These are phyloP conservation scores for Exobasidium rhododendri DNA, from an alignment of 1,284 basidiomycete genomes.

Conservation along the genomic window DNA sequence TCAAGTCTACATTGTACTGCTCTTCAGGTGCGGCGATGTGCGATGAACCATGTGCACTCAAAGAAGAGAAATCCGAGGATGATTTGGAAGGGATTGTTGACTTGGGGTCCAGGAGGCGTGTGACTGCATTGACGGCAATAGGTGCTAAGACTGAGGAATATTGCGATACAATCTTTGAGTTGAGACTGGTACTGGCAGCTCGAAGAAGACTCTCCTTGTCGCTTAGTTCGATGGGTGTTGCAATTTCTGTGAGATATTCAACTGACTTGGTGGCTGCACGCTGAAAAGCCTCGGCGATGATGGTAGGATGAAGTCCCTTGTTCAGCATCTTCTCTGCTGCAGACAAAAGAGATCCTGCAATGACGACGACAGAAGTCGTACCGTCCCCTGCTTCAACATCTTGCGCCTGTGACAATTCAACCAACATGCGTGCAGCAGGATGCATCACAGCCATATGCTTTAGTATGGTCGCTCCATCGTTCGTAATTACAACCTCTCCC, in stretches of 20 bases:
- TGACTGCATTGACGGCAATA: conserved; percentile 92
- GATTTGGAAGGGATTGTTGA: conserved; percentile 18
- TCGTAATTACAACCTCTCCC: conserved; percentile 96
- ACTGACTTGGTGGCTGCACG: conserved; percentile 88
- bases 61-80: conserved; percentile 19
- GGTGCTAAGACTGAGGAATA: conserved; percentile 96
- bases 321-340: conserved; percentile 95
- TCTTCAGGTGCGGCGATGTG: conserved; percentile 9
- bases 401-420: conserved; percentile 95
- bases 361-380: conserved; percentile 95
- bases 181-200: conserved; percentile 90
- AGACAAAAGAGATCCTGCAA: conserved; percentile 86
- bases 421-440: conserved; percentile 93
- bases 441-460: conserved; percentile 96
- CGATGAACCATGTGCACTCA: conserved; percentile 13
- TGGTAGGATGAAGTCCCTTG: conserved; percentile 93
- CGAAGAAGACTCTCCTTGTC: conserved; percentile 83
- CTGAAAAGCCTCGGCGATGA: conserved; percentile 93
- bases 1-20: conserved; percentile 70
- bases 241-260: conserved; percentile 88
- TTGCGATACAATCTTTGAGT: conserved; percentile 99
- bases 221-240: conserved; percentile 84
- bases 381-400: conserved; percentile 99
- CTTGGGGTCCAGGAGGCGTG: conserved; percentile 39
- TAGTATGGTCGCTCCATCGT: conserved; percentile 97